Conservation (phyloP, 345 rosid genomes). For the Stellera chamaejasme region DNA sequence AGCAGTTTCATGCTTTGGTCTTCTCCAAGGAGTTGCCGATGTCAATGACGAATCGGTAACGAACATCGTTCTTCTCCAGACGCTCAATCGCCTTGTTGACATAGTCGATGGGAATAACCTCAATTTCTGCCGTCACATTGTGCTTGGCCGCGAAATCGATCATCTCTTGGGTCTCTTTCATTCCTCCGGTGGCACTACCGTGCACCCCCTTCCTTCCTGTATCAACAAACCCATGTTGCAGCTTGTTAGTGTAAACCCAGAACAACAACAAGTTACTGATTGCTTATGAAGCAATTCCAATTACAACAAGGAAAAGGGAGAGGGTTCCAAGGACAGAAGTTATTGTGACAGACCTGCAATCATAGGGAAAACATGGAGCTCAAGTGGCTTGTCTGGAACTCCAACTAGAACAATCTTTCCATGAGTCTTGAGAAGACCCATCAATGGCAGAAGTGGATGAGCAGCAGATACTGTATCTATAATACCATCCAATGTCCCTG, state of each 20-base stretch:
- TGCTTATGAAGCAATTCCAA: too few relatives aligned
- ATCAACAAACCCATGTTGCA: background rate
- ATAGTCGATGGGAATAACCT: constrained; percentile 37
- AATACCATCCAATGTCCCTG: constrained; percentile 46
- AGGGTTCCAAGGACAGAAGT: background rate
- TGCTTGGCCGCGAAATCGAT: constrained; percentile 43
- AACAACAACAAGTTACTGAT: too few relatives aligned
- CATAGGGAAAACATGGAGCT: constrained; percentile 29
- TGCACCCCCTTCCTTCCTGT: constrained; percentile 36
- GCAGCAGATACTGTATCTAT: constrained; percentile 48
- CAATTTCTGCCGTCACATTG: constrained; percentile 37
- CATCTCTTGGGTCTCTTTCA: constrained; percentile 57
- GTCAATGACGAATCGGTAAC: constrained; percentile 53
- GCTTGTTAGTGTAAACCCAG: background rate
- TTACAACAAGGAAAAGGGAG: too few relatives aligned
- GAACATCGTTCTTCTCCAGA: constrained; percentile 30
- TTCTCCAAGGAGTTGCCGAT: constrained; percentile 33
- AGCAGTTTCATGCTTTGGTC: constrained; percentile 6
- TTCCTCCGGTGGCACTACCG: constrained; percentile 41
- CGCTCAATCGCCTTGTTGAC: constrained; percentile 50
- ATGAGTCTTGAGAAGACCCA: constrained; percentile 35
- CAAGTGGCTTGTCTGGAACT: constrained; percentile 37
- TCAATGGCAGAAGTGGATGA: constrained; percentile 36
- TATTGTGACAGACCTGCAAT: constrained; percentile 18
- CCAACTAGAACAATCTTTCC: constrained; percentile 52